phyloP scores from a whole-genome alignment of 306 rosid genomes.

The Astragalus membranaceus region DNA sequence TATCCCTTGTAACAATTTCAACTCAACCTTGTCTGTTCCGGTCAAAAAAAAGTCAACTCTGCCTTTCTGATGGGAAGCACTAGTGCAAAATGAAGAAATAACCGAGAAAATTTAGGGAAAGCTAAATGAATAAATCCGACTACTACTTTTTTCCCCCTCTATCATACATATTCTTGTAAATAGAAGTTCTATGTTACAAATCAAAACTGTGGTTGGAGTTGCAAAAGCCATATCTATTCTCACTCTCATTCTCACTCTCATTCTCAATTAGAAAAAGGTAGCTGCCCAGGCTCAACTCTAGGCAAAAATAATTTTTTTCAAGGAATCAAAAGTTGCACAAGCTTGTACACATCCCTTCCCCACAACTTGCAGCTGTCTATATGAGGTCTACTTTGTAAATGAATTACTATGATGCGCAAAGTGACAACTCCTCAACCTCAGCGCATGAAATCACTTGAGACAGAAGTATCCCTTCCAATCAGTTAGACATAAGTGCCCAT shows the following conservation, averaged over 20 bases:
- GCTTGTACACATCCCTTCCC: conserved; percentile 21
- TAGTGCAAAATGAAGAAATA: background rate
- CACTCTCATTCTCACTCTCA: conserved; percentile 40
- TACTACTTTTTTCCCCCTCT: conserved; percentile 33
- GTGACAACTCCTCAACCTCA: conserved; percentile 21
- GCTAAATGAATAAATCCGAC: conserved; percentile 32
- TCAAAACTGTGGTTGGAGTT: conserved; percentile 78
- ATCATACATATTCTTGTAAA: conserved; percentile 59
- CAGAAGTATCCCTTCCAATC: conserved; percentile 6
- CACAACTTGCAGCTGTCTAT: conserved; percentile 33
- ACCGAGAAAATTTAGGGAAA: conserved; percentile 4
- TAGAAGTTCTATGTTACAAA: conserved; percentile 76
- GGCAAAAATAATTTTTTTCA: conserved; percentile 19
- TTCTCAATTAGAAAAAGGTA: conserved; percentile 40
- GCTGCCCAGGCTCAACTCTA: conserved; percentile 31
- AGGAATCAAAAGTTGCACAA: conserved; percentile 35
- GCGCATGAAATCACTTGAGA: conserved; percentile 12
- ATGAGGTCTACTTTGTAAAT: conserved; percentile 38
- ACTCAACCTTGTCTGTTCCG: background rate
- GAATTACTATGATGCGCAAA: conserved; percentile 25
- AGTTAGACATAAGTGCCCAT: background rate
- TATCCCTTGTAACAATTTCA: background rate
- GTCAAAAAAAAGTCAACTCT: background rate
- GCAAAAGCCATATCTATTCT: conserved; percentile 60
- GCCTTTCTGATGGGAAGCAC: background rate